A percentile compares a stretch with the other conserved stretches of the same genome.
Conservation (phyloP, 306 rosid genomes). For the Lotus japonicus region DNA sequence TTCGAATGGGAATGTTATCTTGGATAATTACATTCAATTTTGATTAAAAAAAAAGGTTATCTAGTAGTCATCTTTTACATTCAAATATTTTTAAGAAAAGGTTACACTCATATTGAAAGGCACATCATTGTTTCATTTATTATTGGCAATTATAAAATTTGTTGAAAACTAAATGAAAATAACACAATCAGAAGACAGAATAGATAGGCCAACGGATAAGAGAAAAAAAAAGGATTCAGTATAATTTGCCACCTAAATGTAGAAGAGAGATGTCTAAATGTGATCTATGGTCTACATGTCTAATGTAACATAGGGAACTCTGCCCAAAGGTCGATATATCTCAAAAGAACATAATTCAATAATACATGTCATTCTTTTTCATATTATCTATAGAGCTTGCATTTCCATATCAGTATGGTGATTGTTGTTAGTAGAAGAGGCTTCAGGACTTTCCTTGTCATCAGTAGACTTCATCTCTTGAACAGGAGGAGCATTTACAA, state of each 20-base stretch:
- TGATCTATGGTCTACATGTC: neutral
- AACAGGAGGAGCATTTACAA: conserved; percentile 70
- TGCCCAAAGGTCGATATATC: neutral
- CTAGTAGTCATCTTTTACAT: too few relatives aligned
- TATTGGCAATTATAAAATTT: neutral
- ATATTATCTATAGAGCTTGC: conserved; percentile 54
- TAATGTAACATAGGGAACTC: neutral
- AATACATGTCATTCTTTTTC: neutral
- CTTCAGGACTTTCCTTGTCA: conserved; percentile 30
- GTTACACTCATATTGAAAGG: too few relatives aligned
- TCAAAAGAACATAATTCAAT: conserved; percentile 16
- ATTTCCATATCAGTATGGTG: conserved; percentile 60
- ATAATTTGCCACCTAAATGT: neutral
- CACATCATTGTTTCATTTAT: neutral
- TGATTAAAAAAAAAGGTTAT: too few relatives aligned
- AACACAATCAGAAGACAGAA: neutral
- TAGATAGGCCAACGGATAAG: neutral
- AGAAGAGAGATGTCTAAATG: neutral
- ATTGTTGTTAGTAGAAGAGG: conserved; percentile 34
- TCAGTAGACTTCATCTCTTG: conserved; percentile 76
- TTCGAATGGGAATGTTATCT: too few relatives aligned
- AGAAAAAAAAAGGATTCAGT: neutral
- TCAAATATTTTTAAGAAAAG: too few relatives aligned
- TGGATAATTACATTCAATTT: too few relatives aligned
- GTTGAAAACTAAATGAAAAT: neutral